Conservation (phyloP, 2,329 filamentous ascomycete genomes). For the Phoma sp. region DNA sequence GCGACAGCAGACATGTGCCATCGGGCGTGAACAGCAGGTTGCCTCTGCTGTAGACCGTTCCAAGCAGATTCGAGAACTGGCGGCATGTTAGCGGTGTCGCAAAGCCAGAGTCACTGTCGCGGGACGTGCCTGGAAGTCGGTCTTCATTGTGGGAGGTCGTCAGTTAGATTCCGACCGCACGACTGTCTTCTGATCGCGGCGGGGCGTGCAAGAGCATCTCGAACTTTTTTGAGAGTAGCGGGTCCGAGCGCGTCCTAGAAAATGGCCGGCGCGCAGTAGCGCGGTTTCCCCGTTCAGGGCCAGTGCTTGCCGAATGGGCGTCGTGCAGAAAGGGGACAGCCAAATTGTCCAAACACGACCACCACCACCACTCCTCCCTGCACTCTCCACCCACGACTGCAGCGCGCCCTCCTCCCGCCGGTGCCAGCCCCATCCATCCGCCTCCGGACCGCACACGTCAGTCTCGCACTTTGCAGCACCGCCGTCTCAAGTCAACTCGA, state of each 20-base stretch:
- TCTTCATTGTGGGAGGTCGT: conserved; percentile 78
- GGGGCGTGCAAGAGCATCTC: conserved; percentile 30
- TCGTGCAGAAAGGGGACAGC: conserved; percentile 50
- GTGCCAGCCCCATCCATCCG: conserved; percentile 5
- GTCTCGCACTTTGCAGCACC: background rate
- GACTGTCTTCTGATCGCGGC: conserved; percentile 28
- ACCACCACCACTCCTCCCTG: conserved; percentile 21
- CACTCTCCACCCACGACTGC: conserved; percentile 13
- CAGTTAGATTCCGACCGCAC: background rate
- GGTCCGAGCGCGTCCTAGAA: conserved; percentile 33
- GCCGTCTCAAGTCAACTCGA: background rate
- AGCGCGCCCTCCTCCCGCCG: conserved; percentile 8
- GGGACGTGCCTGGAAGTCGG: conserved; percentile 84
- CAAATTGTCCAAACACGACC: conserved; percentile 46
- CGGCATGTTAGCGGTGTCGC: conserved; percentile 34
- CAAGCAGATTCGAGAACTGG: conserved; percentile 96
- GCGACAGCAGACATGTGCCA: conserved; percentile 93
- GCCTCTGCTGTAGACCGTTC: conserved; percentile 97
- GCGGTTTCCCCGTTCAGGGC: conserved; percentile 46
- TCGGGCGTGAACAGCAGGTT: conserved; percentile 97
- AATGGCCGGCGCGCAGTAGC: conserved; percentile 33
- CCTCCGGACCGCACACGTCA: conserved; percentile 6
- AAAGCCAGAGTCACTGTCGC: conserved; percentile 30
- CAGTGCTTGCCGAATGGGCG: conserved; percentile 49
- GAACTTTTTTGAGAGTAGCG: conserved; percentile 46